A percentile compares a stretch with the other conserved stretches of the same genome.
Evolutionary conservation across 495 filamentous ascomycete genomes (phyloP).

Genomic region (Neurospora sp.): DNA sequence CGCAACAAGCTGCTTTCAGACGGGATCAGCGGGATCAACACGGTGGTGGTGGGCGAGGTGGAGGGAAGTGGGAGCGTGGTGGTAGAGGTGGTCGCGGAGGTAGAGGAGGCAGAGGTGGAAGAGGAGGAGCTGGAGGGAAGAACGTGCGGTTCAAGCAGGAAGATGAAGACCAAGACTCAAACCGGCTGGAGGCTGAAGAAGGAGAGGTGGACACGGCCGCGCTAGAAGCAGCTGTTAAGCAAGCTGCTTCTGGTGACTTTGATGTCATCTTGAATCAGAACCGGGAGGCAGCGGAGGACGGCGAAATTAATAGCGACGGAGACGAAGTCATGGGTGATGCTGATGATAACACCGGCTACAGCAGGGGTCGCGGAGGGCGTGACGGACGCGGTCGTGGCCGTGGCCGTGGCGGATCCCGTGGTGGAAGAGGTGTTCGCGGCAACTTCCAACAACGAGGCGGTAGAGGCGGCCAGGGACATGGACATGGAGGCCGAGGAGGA

Average conservation of each 20-base stretch:
- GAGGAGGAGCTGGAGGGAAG: constrained; percentile 1
- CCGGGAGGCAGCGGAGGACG: constrained; percentile 9
- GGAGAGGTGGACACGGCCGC: constrained; percentile 13
- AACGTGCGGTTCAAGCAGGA: constrained; percentile 1
- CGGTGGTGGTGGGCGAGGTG: not conserved
- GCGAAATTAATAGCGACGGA: constrained; percentile 14
- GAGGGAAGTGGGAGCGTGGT: not conserved
- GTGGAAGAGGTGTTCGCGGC: not conserved
- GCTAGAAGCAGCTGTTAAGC: not conserved
- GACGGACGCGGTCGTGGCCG: not conserved
- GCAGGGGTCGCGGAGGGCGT: not conserved
- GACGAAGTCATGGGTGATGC: constrained; percentile 3
- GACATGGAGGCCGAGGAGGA: not conserved
- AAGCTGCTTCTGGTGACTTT: not conserved
- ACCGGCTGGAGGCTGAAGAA: not conserved
- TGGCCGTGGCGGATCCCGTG: not conserved
- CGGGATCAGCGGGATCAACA: not conserved
- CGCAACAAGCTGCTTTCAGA: not conserved
- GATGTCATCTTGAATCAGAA: not conserved
- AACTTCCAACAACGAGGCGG: not conserved
- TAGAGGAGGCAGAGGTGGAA: not conserved
- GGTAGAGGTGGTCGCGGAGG: constrained; percentile 1
- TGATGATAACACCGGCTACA: not conserved
- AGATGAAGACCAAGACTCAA: not conserved
- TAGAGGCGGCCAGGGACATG: not conserved